Percentiles rank a stretch among this genome's conserved stretches.
Conservation (phyloP, 257 asterid species). For the Solanum tarijense region DNA sequence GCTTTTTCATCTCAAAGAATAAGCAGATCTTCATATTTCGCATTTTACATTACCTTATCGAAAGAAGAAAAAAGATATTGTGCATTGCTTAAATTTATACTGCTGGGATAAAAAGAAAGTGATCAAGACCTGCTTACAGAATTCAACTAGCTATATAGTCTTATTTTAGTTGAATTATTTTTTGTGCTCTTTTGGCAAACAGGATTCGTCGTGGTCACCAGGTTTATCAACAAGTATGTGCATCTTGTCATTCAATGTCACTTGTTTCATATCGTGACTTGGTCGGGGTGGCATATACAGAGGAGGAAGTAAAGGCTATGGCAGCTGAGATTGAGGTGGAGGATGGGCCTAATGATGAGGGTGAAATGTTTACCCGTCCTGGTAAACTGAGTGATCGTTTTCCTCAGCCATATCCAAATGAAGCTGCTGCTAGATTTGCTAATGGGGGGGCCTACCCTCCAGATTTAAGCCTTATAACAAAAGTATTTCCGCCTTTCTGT, state of each 20-base stretch:
- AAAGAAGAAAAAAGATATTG: not conserved
- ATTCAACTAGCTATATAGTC: conserved; percentile 5
- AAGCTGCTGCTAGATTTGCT: conserved; percentile 87
- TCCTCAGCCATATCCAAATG: conserved; percentile 82
- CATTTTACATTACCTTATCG: not conserved
- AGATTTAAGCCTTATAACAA: conserved; percentile 79
- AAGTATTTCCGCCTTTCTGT: conserved; percentile 26
- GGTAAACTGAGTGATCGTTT: conserved; percentile 86
- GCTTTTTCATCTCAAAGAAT: not conserved
- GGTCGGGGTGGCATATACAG: conserved; percentile 86
- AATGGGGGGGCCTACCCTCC: conserved; percentile 98
- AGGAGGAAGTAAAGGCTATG: conserved; percentile 88
- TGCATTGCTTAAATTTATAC: not conserved
- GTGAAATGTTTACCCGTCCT: conserved; percentile 88
- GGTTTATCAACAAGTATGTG: conserved; percentile 74
- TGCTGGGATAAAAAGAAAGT: not conserved
- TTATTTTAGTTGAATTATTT: not conserved
- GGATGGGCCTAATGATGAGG: conserved; percentile 95
- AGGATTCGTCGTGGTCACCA: conserved; percentile 76
- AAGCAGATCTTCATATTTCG: not conserved
- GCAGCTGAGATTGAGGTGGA: conserved; percentile 92
- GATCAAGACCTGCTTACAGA: not conserved
- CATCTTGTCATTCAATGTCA: conserved; percentile 81
- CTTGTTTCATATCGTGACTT: conserved; percentile 64
- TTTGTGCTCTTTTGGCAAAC: conserved; percentile 8